Evolutionary conservation across 371 early-diverging fungal genomes (phyloP), one percentile per base, ranked within the genome.

Genomic region (Sporodiniella umbellata): DNA sequence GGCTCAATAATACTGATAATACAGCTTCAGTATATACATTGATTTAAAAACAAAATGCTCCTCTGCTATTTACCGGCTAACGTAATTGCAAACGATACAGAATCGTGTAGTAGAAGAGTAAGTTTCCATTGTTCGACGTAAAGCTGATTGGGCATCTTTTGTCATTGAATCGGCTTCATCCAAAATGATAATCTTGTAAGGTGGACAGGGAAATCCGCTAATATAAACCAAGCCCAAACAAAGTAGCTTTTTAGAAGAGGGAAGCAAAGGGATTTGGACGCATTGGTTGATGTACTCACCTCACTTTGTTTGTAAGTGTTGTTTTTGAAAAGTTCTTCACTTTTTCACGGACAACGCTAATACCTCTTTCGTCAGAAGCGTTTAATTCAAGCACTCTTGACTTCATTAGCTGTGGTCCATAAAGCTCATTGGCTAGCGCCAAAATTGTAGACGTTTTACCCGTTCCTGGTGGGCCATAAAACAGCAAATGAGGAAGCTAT

Each of bases 151-250:
- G 0, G 99, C 99, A 70, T 99, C 99, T 3, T 75, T 70, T 1
- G 99, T 99, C 97, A 99, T 93, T 6, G 95, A 93, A 78, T 99
- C 99, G 0, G 98, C 99, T 76, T 99, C 99, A 66, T 99, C 99
- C 51, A 99, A 80, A 60, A 99, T 94, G 39, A 99, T 85, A 31
- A 99, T 86, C 66, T 99, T 99, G 77, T 86, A 95, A 4, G 92
- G 91, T 3, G 95, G 94, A 50, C 75, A 76, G 23, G 84, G 84
- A 51, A 70, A 71, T 31, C 58, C 58, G 25, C 58, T 57, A 28
- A 28, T 28, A 28, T 28, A 28, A 28, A 28, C 30, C n/a, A n/a
- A n/a, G n/a, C n/a, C n/a, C n/a, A n/a, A n/a, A n/a, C n/a, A n/a
- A n/a, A n/a, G n/a, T n/a, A n/a, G n/a, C n/a, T n/a, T n/a, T n/a